A percentile compares a stretch with the other conserved stretches of the same genome.
phyloP scores from a whole-genome alignment of 140 eudicot genomes.

The Erigeron philadelphicus region DNA sequence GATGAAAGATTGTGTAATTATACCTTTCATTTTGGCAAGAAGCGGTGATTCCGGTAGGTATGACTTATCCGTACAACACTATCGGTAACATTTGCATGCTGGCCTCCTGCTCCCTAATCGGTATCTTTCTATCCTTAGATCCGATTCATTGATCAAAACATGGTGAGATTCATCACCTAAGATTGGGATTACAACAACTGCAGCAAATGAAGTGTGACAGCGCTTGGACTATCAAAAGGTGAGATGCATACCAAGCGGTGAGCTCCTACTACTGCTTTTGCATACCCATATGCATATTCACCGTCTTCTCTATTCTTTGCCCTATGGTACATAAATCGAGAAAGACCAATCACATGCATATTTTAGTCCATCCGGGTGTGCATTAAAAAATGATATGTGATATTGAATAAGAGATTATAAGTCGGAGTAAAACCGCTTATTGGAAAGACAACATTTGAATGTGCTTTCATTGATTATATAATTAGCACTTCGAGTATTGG shows the following conservation, averaged over 20 bases:
- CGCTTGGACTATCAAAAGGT: conserved; percentile 90
- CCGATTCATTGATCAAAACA: conserved; percentile 80
- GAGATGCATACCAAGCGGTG: conserved; percentile 90
- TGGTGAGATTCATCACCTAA: conserved; percentile 70
- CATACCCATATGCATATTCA: conserved; percentile 89
- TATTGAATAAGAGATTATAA: too few relatives aligned
- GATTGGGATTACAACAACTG: conserved; percentile 92
- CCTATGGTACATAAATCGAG: conserved; percentile 40
- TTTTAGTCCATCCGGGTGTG: not conserved
- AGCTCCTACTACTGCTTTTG: conserved; percentile 94
- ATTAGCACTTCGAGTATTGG: too few relatives aligned
- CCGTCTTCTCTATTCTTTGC: conserved; percentile 88
- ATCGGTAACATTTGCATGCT: conserved; percentile 79
- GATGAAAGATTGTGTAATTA: not conserved
- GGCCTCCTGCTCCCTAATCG: conserved; percentile 95
- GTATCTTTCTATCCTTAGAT: conserved; percentile 70
- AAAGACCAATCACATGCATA: conserved; percentile 9
- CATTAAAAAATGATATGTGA: too few relatives aligned
- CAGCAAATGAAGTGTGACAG: conserved; percentile 91
- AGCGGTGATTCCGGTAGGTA: conserved; percentile 86
- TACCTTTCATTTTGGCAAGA: conserved; percentile 58
- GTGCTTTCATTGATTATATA: too few relatives aligned
- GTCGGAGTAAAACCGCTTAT: too few relatives aligned
- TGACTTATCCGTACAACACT: conserved; percentile 83
- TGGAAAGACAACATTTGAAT: too few relatives aligned